Evolutionary conservation across 371 early-diverging fungal genomes (phyloP).

Genomic region (Mortierella sp.): DNA sequence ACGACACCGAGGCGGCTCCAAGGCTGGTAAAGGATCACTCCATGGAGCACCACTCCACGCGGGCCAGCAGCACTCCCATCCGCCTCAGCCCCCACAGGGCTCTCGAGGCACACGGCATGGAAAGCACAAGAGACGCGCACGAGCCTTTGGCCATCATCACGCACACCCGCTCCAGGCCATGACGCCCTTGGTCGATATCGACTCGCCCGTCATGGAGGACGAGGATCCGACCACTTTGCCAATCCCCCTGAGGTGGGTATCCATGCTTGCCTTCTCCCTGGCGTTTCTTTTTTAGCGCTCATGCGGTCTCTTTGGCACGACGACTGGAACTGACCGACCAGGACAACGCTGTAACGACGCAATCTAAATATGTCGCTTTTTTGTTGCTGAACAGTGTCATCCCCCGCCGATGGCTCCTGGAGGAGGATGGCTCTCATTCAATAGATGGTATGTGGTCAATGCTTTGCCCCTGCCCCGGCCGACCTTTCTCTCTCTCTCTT

Average conservation of each 20-base stretch:
- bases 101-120: too few species aligned
- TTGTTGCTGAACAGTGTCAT: slow-evolving; percentile 50
- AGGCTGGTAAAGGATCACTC: too few species aligned
- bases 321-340: background rate
- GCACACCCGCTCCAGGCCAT: slow-evolving; percentile 23
- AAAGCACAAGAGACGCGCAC: too few species aligned
- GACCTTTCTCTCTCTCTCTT: too few species aligned
- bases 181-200: slow-evolving; percentile 41
- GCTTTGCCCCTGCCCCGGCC: too few species aligned
- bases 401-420: slow-evolving; percentile 51
- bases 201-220: slow-evolving; percentile 45
- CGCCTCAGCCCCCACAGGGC: too few species aligned
- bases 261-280: too few species aligned
- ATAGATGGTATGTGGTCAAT: slow-evolving; percentile 24
- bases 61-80: too few species aligned
- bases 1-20: too few species aligned
- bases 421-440: slow-evolving; percentile 35
- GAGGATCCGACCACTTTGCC: slow-evolving; percentile 42
- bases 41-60: too few species aligned
- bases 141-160: too few species aligned
- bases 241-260: slow-evolving; percentile 57
- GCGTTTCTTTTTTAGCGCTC: slow-evolving; percentile 1
- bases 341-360: slow-evolving; percentile 42
- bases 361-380: slow-evolving; percentile 21
- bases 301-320: background rate